phyloP scores from a whole-genome alignment of 2,329 filamentous ascomycete genomes.

The Colletotrichum coccodes region DNA sequence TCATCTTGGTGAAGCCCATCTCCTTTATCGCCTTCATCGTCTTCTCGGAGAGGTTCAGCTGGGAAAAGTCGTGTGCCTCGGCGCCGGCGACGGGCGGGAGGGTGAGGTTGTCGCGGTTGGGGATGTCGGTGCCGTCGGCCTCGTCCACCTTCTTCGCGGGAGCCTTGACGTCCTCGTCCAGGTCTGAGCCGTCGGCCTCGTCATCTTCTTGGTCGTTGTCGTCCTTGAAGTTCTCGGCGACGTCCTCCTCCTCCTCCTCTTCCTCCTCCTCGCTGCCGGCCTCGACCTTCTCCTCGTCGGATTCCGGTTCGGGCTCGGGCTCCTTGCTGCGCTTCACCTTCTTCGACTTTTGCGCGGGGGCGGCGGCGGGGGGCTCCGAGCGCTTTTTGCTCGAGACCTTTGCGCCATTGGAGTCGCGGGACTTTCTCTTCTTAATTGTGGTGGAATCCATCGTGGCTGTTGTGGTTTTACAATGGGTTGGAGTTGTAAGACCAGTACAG shows the following conservation, averaged over 20 bases:
- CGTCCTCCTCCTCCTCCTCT: slow-evolving; percentile 42
- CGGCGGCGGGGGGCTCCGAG: slow-evolving; percentile 42
- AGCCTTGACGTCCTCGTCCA: slow-evolving; percentile 35
- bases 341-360: slow-evolving; percentile 50
- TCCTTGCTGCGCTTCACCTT: slow-evolving; percentile 51
- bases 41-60: slow-evolving; percentile 87
- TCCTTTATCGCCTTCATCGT: slow-evolving; percentile 88
- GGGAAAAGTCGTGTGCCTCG: slow-evolving; percentile 77
- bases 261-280: slow-evolving; percentile 41
- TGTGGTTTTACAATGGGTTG: slow-evolving; percentile 24
- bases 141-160: slow-evolving; percentile 39
- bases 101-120: slow-evolving; percentile 53
- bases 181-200: slow-evolving; percentile 36
- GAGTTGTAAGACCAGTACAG: background rate
- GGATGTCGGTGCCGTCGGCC: slow-evolving; percentile 44
- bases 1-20: slow-evolving; percentile 97
- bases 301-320: slow-evolving; percentile 38
- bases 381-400: slow-evolving; percentile 47
- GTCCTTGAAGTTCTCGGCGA: slow-evolving; percentile 38
- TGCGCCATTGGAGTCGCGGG: slow-evolving; percentile 43
- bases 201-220: slow-evolving; percentile 41
- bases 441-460: slow-evolving; percentile 32
- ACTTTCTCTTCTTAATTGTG: slow-evolving; percentile 56
- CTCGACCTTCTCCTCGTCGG: slow-evolving; percentile 38
- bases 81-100: slow-evolving; percentile 64